phyloP scores from a whole-genome alignment of 306 rosid genomes.

The Hippophae tibetana region DNA sequence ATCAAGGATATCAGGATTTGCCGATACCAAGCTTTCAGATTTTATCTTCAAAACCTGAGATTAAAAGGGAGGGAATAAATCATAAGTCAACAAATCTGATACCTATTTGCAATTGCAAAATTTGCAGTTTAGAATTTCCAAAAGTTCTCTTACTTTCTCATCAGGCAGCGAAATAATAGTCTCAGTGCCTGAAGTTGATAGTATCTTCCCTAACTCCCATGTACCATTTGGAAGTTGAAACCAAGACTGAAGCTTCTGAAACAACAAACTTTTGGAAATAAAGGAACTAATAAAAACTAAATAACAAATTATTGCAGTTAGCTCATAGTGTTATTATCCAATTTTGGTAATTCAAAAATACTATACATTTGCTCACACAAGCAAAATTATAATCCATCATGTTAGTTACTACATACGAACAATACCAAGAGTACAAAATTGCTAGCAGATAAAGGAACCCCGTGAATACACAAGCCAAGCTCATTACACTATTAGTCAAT shows the following conservation, averaged over 20 bases:
- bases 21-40: conserved; percentile 65
- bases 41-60: conserved; percentile 62
- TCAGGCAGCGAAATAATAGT: conserved; percentile 62
- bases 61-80: not conserved
- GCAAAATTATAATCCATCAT: conserved; percentile 4
- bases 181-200: conserved; percentile 58
- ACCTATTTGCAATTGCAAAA: conserved; percentile 10
- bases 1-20: conserved; percentile 96
- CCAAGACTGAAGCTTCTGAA: conserved; percentile 90
- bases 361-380: conserved; percentile 1
- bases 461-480: conserved; percentile 10
- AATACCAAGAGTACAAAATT: conserved; percentile 3
- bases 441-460: conserved; percentile 11
- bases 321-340: conserved; percentile 11
- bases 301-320: conserved; percentile 7
- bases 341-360: not conserved
- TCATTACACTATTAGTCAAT: conserved; percentile 2
- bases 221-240: conserved; percentile 77
- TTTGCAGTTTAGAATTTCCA: conserved; percentile 8
- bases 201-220: conserved; percentile 72
- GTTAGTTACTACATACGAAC: conserved; percentile 4
- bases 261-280: conserved; percentile 26
- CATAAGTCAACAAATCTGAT: conserved; percentile 3
- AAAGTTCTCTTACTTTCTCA: conserved; percentile 55
- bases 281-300: conserved; percentile 13